Percentiles rank a stretch among this genome's conserved stretches.
These are phyloP conservation scores for Colletotrichum scovillei DNA, from an alignment of 2,329 filamentous ascomycete species.

Conservation along the genomic window DNA sequence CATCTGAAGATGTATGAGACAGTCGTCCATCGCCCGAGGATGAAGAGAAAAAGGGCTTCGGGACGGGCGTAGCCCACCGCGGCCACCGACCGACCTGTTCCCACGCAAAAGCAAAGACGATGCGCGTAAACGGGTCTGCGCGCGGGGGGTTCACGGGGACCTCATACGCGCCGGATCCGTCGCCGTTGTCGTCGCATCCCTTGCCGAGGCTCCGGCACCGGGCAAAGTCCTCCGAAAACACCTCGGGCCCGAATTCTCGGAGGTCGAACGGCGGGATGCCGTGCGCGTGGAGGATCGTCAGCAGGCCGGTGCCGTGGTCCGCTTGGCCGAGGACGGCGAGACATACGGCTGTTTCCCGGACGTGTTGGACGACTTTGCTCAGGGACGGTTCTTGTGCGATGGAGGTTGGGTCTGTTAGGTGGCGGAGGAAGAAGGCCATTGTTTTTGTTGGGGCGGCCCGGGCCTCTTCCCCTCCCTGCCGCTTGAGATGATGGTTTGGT, in stretches of 20 bases:
- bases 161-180: background rate
- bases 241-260: background rate
- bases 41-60: background rate
- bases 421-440: conserved; percentile 13
- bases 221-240: background rate
- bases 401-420: conserved; percentile 1
- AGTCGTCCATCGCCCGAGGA: too few relatives aligned
- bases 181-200: background rate
- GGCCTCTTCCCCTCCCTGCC: too few relatives aligned
- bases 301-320: background rate
- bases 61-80: background rate
- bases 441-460: too few relatives aligned
- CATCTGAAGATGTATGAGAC: too few relatives aligned
- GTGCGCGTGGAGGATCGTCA: background rate
- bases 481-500: too few relatives aligned
- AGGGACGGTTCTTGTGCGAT: conserved; percentile 5
- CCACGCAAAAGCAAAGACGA: conserved; percentile 8
- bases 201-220: background rate
- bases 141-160: background rate
- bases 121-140: conserved; percentile 3
- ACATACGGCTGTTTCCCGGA: background rate
- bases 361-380: background rate
- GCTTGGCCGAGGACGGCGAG: background rate
- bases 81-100: background rate
- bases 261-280: conserved; percentile 12